Evolutionary conservation across 2,329 filamentous ascomycete genomes (phyloP).

Genomic region (Phialophora macrospora): DNA sequence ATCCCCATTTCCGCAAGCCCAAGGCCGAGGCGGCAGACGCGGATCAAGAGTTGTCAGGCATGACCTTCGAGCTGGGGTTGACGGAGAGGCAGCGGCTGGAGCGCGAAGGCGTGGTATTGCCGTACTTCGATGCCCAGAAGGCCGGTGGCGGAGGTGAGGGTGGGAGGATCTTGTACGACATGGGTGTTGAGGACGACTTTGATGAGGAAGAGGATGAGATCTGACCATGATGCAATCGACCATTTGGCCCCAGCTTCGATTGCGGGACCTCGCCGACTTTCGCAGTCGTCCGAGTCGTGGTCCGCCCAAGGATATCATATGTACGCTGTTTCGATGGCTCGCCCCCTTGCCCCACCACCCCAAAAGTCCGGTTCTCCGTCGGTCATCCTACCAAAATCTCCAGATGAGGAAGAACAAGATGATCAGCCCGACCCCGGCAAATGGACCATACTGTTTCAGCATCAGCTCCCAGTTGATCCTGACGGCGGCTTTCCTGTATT

Average conservation of each 20-base stretch:
- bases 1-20: conserved; percentile 67
- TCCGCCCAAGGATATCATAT: conserved; percentile 4
- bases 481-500: conserved; percentile 90
- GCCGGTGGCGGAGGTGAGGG: conserved; percentile 79
- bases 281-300: background rate
- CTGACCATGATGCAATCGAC: conserved; percentile 46
- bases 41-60: conserved; percentile 64
- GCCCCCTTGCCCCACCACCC: background rate
- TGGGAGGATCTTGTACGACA: conserved; percentile 92
- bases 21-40: conserved; percentile 46
- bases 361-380: background rate
- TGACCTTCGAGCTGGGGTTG: conserved; percentile 83
- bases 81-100: conserved; percentile 90
- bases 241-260: background rate
- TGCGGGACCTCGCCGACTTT: background rate
- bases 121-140: conserved; percentile 95
- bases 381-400: conserved; percentile 76
- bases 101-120: conserved; percentile 85
- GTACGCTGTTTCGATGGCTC: background rate
- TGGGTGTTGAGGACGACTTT: conserved; percentile 95
- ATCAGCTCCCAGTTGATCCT: conserved; percentile 98
- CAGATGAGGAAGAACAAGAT: conserved; percentile 88
- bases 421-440: conserved; percentile 79
- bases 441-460: conserved; percentile 93
- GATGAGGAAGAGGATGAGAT: conserved; percentile 96